These are phyloP conservation scores for Sarcocystis neurona DNA, from an alignment of 169 alveolate genomes.

Conservation along the genomic window DNA sequence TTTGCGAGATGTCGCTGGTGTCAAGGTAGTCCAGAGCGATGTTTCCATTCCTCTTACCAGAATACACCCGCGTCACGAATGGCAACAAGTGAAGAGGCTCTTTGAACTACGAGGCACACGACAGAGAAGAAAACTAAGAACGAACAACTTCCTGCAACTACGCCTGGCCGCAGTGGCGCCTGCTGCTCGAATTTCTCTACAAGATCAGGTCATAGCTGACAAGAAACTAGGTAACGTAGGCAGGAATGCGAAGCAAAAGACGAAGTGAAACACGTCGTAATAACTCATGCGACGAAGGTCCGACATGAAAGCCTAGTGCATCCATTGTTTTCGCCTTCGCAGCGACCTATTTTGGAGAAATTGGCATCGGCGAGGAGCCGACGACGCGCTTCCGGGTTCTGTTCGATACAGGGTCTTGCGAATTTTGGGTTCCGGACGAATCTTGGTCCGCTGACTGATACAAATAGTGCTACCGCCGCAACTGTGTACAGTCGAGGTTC, in stretches of 20 bases:
- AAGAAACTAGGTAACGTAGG: constrained; percentile 42
- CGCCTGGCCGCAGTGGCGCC: constrained; percentile 43
- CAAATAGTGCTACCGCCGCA: not conserved
- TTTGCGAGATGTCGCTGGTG: too few relatives aligned
- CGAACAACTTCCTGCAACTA: constrained; percentile 40
- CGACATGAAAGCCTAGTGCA: too few relatives aligned
- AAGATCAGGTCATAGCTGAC: constrained; percentile 63
- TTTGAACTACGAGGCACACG: constrained; percentile 22
- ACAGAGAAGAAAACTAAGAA: not conserved
- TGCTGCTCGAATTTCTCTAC: constrained; percentile 55
- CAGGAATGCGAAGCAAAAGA: not conserved
- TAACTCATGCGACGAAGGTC: too few relatives aligned
- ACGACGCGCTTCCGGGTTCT: constrained; percentile 58
- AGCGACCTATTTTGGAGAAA: constrained; percentile 67
- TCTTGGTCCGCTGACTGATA: constrained; percentile 43
- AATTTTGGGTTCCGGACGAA: constrained; percentile 71
- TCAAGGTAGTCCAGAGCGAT: constrained; percentile 47
- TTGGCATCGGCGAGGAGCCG: constrained; percentile 62
- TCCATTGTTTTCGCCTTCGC: not conserved
- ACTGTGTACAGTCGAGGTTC: not conserved
- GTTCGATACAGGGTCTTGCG: constrained; percentile 70
- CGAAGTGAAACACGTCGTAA: not conserved
- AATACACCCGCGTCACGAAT: constrained; percentile 26
- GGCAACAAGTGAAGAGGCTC: constrained; percentile 48
- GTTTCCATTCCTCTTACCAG: constrained; percentile 34